These are phyloP conservation scores for Cymbopogon flexuosus DNA, from an alignment of 202 grass and related monocot genomes.

Conservation along the genomic window DNA sequence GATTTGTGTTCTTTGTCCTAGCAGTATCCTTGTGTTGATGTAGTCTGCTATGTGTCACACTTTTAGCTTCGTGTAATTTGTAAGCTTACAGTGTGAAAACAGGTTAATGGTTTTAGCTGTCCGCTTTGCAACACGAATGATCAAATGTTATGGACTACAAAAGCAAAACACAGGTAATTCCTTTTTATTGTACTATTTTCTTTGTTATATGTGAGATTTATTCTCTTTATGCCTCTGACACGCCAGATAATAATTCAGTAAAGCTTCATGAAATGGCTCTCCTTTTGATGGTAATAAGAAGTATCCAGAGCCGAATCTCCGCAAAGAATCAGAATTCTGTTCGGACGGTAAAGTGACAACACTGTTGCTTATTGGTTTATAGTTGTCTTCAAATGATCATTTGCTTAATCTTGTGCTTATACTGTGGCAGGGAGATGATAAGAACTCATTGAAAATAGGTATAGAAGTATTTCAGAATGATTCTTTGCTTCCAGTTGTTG, in stretches of 20 bases:
- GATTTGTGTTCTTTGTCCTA: conserved; percentile 2
- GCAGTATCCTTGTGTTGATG: conserved; percentile 29
- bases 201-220: conserved; percentile 37
- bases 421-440: conserved; percentile 64
- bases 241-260: conserved; percentile 48
- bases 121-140: conserved; percentile 83
- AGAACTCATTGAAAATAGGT: conserved; percentile 42
- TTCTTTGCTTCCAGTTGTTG: conserved; percentile 45
- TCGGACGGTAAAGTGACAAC: conserved; percentile 41
- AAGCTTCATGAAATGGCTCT: conserved; percentile 90
- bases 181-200: neutral
- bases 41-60: conserved; percentile 27
- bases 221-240: conserved; percentile 36
- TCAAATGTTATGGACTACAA: conserved; percentile 61
- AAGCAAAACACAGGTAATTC: conserved; percentile 55
- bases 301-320: conserved; percentile 57
- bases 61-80: conserved; percentile 52
- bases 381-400: conserved; percentile 13
- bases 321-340: conserved; percentile 58
- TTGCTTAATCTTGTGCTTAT: conserved; percentile 24
- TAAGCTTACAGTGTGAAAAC: conserved; percentile 59
- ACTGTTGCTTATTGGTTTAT: neutral
- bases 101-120: conserved; percentile 92
- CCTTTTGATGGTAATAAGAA: conserved; percentile 79
- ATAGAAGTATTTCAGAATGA: conserved; percentile 49